phyloP scores from a whole-genome alignment of 495 filamentous ascomycete genomes.

The Parmelia sp. region DNA sequence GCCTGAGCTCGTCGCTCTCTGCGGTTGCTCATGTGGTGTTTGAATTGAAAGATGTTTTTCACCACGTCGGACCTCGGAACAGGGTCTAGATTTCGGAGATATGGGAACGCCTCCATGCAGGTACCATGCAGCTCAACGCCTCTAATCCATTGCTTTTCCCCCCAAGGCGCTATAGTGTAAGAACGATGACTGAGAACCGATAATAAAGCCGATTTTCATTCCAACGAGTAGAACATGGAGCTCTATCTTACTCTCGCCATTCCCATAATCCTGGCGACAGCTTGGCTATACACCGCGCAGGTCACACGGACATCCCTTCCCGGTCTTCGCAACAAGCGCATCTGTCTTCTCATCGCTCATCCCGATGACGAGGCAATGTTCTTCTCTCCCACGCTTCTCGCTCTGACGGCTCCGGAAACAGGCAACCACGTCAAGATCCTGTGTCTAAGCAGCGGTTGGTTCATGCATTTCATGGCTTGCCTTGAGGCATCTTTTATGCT shows the following conservation, averaged over 20 bases:
- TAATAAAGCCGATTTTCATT: neutral
- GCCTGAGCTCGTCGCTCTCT: constrained; percentile 44
- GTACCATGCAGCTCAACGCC: neutral
- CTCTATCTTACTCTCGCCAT: constrained; percentile 49
- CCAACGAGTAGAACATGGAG: constrained; percentile 30
- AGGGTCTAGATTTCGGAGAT: neutral
- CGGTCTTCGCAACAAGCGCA: constrained; percentile 66
- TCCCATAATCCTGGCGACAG: constrained; percentile 50
- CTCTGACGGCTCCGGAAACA: constrained; percentile 63
- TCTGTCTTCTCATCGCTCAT: constrained; percentile 89
- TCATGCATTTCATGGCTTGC: neutral
- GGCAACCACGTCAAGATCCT: constrained; percentile 91
- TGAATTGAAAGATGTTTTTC: no score
- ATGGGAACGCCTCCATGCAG: neutral
- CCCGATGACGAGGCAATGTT: constrained; percentile 99
- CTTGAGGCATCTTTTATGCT: constrained; percentile 4
- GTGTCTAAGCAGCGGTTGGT: constrained; percentile 75
- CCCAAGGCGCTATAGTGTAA: neutral
- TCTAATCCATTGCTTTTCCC: neutral
- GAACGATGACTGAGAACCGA: neutral
- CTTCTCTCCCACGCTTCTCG: constrained; percentile 82
- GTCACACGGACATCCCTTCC: constrained; percentile 56
- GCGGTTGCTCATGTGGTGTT: constrained; percentile 33
- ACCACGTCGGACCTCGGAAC: no score
- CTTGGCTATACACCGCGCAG: constrained; percentile 52